Evolutionary conservation across 2,329 filamentous ascomycete genomes (phyloP), one percentile per base, ranked within the genome.

Genomic region (Akanthomyces dipterigenus): DNA sequence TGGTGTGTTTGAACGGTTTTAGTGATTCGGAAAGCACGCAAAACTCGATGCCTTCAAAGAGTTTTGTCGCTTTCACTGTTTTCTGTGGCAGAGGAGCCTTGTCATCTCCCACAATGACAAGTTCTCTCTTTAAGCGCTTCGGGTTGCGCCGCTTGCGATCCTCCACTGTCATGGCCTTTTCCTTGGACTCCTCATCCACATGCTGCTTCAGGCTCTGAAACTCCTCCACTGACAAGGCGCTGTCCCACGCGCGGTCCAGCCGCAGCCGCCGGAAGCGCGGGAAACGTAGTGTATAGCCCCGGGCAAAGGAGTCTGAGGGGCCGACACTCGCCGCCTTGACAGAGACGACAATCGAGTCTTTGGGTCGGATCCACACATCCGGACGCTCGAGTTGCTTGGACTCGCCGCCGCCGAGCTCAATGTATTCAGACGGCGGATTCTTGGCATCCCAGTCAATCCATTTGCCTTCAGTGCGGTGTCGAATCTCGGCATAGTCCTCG

Each of bases 351-450:
- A 99, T 75, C 0, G 93, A 97, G 63, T 98, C 90, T 57, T 84
- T 86, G 0, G 95, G 92, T 38, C 88, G 87, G 69, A 99, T 98
- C 93, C 93, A 99, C 58, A 93, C 84, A 69, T 99, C 93, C 0
- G 95, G 95, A 51, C 82, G 80, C 73, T 98, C 93, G 64, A 83
- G 80, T 69, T 95, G 89, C 31, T 74, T 73, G 9, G 81, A 78
- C 60, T 90, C 87, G 14, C 88, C 88, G 11, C 92, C 91, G 3
- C 86, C 93, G 2, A 98, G 83, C 68, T 93, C 89, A 62, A 99
- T 87, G 70, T 87, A 91, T 61, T 89, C 80, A 1, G 79, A 86
- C 0, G 95, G 93, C 2, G 93, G 91, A 46, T 84, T 87, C 65
- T 85, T 88, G 0, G 80, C 70, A 71, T 97, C 88, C 91, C 92